Base-by-base conservation (phyloP, 2,329 filamentous ascomycete species). In the Cladosporium phlei region DNA sequence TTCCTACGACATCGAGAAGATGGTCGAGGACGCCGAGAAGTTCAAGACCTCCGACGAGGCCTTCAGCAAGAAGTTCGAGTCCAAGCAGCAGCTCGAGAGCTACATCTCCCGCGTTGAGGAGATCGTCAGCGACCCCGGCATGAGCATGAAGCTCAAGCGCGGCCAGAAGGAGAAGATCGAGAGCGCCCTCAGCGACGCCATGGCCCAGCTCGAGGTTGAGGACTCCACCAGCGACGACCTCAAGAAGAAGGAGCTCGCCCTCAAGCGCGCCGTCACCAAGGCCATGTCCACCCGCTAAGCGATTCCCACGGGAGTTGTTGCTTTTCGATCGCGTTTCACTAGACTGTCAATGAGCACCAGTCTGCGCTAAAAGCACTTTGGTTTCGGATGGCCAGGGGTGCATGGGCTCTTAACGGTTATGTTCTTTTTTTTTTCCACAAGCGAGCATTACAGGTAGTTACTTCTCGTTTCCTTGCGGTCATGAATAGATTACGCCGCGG, bases 101-200 rank as follows among this genome's bases (percentile, higher is more conserved):
- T 98, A 98, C 82, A 96, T 98, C 72, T 85, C 86, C 69, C 88
- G 91, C 69, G 91, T 97, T 55, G 93, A 98, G 82, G 93, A 98
- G 79, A 95, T 98, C 65, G 83, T 97, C 70, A 95, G 88, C 35
- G 93, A 98, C 78, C 93, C 93, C 51, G 88, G 85, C 35, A 85
- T 95, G 75, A 93, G 88, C 55, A 80, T 97, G 67, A 96, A 95
- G 83, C 81, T 98, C 69, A 97, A 97, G 88, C 89, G 91, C 65
- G 89, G 88, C 71, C 90, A 95, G 80, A 95, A 95, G 86, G 90
- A 96, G 76, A 97, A 95, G 86, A 96, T 98, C 59, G 93, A 98
- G 83, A 84, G 86, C 67, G 87, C 89, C 60, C 87, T 98, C 62
- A 91, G 85, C 72, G 93, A 98, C 64, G 93, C 93, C 62, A 97